Conservation (phyloP, 495 filamentous ascomycete species). For the Bacidia rubella region DNA sequence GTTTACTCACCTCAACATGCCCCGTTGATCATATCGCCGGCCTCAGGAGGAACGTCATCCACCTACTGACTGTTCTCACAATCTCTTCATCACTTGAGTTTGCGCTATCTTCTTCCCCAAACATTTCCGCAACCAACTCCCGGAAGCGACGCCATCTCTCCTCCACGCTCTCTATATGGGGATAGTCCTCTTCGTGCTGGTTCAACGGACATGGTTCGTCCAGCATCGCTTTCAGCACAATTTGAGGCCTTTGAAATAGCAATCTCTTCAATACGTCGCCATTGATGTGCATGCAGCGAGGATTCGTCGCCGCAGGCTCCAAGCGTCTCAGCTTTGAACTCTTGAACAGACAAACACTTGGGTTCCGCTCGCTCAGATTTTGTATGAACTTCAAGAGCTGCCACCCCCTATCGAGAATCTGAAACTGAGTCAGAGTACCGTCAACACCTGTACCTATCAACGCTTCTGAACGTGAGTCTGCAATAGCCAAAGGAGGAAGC, state of each 20-base stretch:
- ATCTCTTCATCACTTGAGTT: constrained; percentile 14
- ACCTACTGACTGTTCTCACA: constrained; percentile 21
- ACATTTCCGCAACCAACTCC: constrained; percentile 19
- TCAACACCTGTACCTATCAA: constrained; percentile 51
- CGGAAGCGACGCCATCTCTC: constrained; percentile 20
- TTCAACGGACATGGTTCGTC: constrained; percentile 5
- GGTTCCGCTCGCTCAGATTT: constrained; percentile 37
- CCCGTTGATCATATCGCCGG: constrained; percentile 3
- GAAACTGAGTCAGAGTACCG: constrained; percentile 50
- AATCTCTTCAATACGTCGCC: constrained; percentile 50
- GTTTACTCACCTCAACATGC: too few relatives aligned
- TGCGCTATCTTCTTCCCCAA: constrained; percentile 11
- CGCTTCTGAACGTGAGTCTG: constrained; percentile 20
- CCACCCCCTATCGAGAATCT: constrained; percentile 41
- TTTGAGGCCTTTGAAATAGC: constrained; percentile 31
- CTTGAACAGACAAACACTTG: constrained; percentile 28
- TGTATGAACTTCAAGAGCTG: constrained; percentile 50
- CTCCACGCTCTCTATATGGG: constrained; percentile 11
- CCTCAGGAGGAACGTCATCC: constrained; percentile 22
- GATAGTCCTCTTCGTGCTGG: constrained; percentile 9
- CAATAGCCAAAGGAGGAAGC: background rate
- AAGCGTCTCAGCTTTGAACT: constrained; percentile 19
- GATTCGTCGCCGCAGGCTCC: constrained; percentile 22
- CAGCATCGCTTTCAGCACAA: constrained; percentile 31
- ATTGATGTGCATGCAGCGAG: constrained; percentile 46